Percentiles rank a stretch among this genome's conserved stretches.
phyloP scores from a whole-genome alignment of 306 rosid species.

The Castanea mollissima region DNA sequence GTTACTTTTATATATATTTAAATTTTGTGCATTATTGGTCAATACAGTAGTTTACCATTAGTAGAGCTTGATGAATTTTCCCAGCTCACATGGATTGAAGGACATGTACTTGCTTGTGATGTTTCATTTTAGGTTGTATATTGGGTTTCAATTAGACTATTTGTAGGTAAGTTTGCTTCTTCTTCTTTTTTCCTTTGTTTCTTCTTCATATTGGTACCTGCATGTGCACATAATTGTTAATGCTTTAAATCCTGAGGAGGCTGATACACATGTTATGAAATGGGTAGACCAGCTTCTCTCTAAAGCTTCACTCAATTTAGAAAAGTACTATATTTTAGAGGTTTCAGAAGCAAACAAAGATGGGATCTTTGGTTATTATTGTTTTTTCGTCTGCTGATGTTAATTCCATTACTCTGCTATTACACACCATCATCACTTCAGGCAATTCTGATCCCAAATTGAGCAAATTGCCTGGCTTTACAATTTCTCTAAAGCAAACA shows the following conservation, averaged over 20 bases:
- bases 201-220: not conserved
- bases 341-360: conserved; percentile 33
- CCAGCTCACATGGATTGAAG: not conserved
- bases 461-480: conserved; percentile 48
- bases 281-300: conserved; percentile 59
- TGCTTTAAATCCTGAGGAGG: too few species aligned
- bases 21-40: not conserved
- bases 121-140: not conserved
- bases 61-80: not conserved
- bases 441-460: conserved; percentile 65
- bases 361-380: conserved; percentile 55
- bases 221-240: conserved; percentile 21
- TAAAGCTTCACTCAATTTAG: conserved; percentile 58
- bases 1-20: too few species aligned
- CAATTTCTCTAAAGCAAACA: conserved; percentile 48
- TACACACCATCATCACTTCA: conserved; percentile 75
- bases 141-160: not conserved
- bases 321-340: conserved; percentile 50
- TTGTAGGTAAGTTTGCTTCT: not conserved
- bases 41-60: conserved; percentile 2
- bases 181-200: too few species aligned
- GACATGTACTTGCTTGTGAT: not conserved
- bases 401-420: conserved; percentile 51
- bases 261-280: conserved; percentile 51
- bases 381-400: conserved; percentile 64